phyloP scores from a whole-genome alignment of 1,284 basidiomycete genomes.

The Sphaerobolus stellatus region DNA sequence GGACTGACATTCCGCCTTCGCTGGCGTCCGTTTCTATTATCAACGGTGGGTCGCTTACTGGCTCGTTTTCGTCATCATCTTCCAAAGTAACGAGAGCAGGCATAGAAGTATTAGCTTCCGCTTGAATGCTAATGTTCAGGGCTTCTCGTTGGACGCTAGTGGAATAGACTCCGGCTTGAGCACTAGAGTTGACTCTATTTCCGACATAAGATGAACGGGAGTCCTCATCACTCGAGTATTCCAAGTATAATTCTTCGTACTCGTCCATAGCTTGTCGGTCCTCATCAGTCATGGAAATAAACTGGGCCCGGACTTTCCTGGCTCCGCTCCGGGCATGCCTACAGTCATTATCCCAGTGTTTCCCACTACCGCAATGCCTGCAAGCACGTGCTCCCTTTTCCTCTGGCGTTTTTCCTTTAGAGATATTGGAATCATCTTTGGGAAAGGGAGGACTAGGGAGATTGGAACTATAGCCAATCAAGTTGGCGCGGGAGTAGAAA shows the following conservation, averaged over 20 bases:
- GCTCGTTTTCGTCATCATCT: not conserved
- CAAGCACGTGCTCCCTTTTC: constrained; percentile 23
- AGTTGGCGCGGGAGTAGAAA: not conserved
- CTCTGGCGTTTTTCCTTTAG: constrained; percentile 27
- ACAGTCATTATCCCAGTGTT: constrained; percentile 29
- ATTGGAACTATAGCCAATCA: constrained; percentile 1
- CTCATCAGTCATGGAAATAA: constrained; percentile 14
- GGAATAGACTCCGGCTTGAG: no score
- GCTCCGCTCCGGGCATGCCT: constrained; percentile 20
- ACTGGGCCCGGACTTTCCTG: constrained; percentile 19
- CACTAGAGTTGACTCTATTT: no score
- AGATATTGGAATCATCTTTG: constrained; percentile 17
- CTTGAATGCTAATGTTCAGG: not conserved
- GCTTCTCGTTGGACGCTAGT: no score
- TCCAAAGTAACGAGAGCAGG: not conserved
- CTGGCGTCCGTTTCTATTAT: no score
- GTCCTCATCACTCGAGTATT: not conserved
- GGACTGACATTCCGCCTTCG: not conserved
- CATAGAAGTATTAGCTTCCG: no score
- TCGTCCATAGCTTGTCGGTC: constrained; percentile 20
- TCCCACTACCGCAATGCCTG: constrained; percentile 23
- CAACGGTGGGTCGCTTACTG: no score
- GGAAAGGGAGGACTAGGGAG: constrained; percentile 14
- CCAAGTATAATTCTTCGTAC: constrained; percentile 21
- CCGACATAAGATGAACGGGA: no score